A percentile compares a stretch with the other conserved stretches of the same genome.
These are phyloP conservation scores for Pseudocercospora fijiensis DNA, from an alignment of 2,329 filamentous ascomycete genomes.

Conservation along the genomic window DNA sequence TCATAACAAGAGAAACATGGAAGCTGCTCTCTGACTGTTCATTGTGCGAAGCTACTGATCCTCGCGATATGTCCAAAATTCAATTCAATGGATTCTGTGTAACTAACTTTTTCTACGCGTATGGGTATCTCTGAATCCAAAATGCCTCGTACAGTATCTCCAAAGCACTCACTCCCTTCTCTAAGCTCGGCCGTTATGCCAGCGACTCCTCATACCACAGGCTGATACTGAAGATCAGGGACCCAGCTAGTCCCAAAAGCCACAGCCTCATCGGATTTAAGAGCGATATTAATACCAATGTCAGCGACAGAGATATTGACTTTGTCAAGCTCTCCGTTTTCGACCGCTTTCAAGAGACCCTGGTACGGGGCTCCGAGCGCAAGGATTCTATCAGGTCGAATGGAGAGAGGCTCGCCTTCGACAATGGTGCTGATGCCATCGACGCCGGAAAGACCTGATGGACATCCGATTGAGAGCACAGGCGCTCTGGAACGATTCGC, in stretches of 20 bases:
- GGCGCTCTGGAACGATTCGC: slow-evolving; percentile 82
- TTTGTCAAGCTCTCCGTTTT: slow-evolving; percentile 63
- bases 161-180: background rate
- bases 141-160: background rate
- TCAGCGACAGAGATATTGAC: slow-evolving; percentile 71
- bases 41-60: too few species aligned
- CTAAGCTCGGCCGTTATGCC: background rate
- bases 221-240: slow-evolving; percentile 47
- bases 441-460: slow-evolving; percentile 80
- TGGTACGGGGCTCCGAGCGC: slow-evolving; percentile 83
- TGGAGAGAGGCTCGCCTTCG: slow-evolving; percentile 75
- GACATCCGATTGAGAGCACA: slow-evolving; percentile 84
- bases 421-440: slow-evolving; percentile 64
- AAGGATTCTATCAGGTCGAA: slow-evolving; percentile 79
- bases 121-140: slow-evolving; percentile 5
- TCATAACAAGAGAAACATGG: too few species aligned
- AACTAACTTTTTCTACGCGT: background rate
- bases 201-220: background rate
- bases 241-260: slow-evolving; percentile 89
- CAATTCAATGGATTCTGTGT: background rate
- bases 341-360: slow-evolving; percentile 75
- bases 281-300: slow-evolving; percentile 80
- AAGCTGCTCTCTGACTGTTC: too few species aligned
- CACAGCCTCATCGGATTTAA: slow-evolving; percentile 79
- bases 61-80: too few species aligned